Evolutionary conservation across 495 filamentous ascomycete genomes (phyloP).

Genomic region (Aspergillus nanangensis): DNA sequence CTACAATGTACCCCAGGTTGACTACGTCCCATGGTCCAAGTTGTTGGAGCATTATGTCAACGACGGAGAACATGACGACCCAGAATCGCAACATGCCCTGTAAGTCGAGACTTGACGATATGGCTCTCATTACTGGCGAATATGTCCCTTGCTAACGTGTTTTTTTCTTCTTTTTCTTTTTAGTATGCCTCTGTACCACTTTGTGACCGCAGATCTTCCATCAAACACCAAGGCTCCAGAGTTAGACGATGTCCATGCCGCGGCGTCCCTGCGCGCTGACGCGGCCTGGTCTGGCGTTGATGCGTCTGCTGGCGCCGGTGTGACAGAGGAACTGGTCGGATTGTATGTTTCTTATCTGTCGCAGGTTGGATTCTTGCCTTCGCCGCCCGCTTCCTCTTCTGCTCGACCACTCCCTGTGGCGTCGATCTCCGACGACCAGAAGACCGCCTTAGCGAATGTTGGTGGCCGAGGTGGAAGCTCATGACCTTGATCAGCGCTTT

Average conservation of each 20-base stretch:
- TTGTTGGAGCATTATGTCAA: conserved; percentile 61
- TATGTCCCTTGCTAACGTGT: neutral
- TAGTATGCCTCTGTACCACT: conserved; percentile 81
- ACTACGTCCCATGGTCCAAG: conserved; percentile 52
- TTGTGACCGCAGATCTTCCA: conserved; percentile 75
- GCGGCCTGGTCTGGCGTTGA: conserved; percentile 60
- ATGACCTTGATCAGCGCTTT: conserved; percentile 9
- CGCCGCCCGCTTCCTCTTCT: conserved; percentile 43
- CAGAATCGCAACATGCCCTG: conserved; percentile 63
- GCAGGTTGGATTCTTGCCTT: conserved; percentile 63
- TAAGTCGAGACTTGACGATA: conserved; percentile 19
- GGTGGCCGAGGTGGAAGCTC: conserved; percentile 45
- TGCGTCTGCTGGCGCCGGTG: conserved; percentile 55
- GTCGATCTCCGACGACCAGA: conserved; percentile 46
- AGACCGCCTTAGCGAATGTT: conserved; percentile 41
- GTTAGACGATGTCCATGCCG: conserved; percentile 72
- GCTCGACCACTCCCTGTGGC: conserved; percentile 42
- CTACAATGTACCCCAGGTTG: conserved; percentile 65
- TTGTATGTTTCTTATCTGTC: conserved; percentile 70
- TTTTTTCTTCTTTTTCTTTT: neutral
- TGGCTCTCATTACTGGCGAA: neutral
- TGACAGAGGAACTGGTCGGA: conserved; percentile 66
- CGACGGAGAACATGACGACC: conserved; percentile 51
- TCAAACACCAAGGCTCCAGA: conserved; percentile 73
- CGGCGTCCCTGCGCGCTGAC: conserved; percentile 56